A percentile compares a stretch with the other conserved stretches of the same genome.
These are phyloP conservation scores for Elsinoe necatrix DNA, from an alignment of 2,329 filamentous ascomycete species.

Conservation along the genomic window DNA sequence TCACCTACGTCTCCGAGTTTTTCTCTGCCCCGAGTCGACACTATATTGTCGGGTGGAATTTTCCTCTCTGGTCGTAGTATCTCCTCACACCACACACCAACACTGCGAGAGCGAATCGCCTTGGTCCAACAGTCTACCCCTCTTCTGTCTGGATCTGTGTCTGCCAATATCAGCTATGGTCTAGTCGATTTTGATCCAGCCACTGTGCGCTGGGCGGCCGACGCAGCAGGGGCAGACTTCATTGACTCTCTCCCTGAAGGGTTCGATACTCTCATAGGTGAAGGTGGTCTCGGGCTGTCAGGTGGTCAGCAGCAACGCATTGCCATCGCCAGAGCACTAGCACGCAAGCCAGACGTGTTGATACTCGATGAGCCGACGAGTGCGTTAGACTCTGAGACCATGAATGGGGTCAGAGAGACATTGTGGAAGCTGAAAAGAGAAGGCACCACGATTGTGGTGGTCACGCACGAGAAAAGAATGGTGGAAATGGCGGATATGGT, in stretches of 20 bases:
- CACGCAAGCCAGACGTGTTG: conserved; percentile 61
- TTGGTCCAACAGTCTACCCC: conserved; percentile 64
- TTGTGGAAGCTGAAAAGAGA: conserved; percentile 46
- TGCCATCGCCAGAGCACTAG: conserved; percentile 70
- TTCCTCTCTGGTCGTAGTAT: conserved; percentile 53
- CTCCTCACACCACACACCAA: conserved; percentile 49
- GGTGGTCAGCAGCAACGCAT: conserved; percentile 79
- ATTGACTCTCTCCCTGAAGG: conserved; percentile 61
- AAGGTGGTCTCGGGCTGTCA: conserved; percentile 63
- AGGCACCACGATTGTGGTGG: conserved; percentile 57
- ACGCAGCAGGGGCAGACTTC: conserved; percentile 62
- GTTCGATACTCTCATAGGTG: conserved; percentile 66
- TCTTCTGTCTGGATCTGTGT: conserved; percentile 69
- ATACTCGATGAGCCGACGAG: conserved; percentile 84
- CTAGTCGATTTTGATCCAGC: conserved; percentile 48
- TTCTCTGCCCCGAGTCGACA: conserved; percentile 15
- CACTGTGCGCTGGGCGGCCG: conserved; percentile 46
- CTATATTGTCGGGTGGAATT: conserved; percentile 35
- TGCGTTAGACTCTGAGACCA: conserved; percentile 63
- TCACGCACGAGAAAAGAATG: conserved; percentile 79
- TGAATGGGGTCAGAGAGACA: conserved; percentile 55
- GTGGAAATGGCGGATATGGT: conserved; percentile 71
- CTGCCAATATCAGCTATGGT: conserved; percentile 77
- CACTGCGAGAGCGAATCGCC: conserved; percentile 53
- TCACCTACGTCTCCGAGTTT: conserved; percentile 4